Evolutionary conservation across 2,329 filamentous ascomycete genomes (phyloP).

Genomic region (Mycogone perniciosa): DNA sequence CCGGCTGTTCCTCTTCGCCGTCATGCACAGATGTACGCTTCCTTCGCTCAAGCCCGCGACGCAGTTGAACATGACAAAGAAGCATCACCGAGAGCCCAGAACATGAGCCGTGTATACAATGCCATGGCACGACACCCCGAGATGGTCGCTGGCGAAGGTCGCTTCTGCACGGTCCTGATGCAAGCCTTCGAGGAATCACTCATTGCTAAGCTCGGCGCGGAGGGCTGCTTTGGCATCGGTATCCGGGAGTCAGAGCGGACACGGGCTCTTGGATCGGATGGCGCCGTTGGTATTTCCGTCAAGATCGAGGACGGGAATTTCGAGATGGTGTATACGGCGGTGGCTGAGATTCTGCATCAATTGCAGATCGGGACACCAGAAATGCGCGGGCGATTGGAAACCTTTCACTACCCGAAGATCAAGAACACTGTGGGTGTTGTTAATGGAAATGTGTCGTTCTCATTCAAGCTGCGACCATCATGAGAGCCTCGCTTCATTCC

Average conservation of each 20-base stretch:
- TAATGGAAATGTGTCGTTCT: conserved; percentile 21
- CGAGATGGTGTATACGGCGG: conserved; percentile 36
- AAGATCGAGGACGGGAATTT: conserved; percentile 45
- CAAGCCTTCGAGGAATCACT: conserved; percentile 28
- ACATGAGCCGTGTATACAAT: conserved; percentile 31
- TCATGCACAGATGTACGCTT: conserved; percentile 31
- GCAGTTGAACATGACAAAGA: background rate
- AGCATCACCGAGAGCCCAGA: conserved; percentile 11
- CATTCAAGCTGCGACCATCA: background rate
- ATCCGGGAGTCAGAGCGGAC: conserved; percentile 34
- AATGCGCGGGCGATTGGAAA: conserved; percentile 22
- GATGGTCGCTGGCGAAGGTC: conserved; percentile 37
- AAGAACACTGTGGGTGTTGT: conserved; percentile 34
- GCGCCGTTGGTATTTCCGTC: conserved; percentile 37
- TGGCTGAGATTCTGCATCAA: conserved; percentile 39
- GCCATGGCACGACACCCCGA: conserved; percentile 39
- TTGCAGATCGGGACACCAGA: conserved; percentile 31
- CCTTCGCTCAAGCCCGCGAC: conserved; percentile 30
- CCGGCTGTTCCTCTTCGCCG: conserved; percentile 34
- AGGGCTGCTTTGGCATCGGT: conserved; percentile 42
- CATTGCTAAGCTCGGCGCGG: conserved; percentile 43
- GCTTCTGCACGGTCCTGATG: conserved; percentile 44
- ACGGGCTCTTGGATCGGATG: conserved; percentile 27
- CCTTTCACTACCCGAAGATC: conserved; percentile 28
- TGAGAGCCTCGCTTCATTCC: too few species aligned